These are phyloP conservation scores for Kalmusia sp. DNA, from an alignment of 2,329 filamentous ascomycete species.

Conservation along the genomic window DNA sequence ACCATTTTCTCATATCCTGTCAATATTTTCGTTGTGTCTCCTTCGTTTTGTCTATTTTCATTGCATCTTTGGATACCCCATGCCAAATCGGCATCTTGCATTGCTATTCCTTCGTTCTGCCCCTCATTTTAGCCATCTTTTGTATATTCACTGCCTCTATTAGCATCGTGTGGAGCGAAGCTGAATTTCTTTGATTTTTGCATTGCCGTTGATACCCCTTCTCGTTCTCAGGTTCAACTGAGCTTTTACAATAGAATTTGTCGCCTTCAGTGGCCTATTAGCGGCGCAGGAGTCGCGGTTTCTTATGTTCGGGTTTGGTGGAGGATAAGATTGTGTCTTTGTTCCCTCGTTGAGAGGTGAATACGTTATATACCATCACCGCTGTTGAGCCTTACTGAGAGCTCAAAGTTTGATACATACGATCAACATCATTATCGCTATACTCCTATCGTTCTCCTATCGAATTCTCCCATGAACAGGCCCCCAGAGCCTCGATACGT, in stretches of 20 bases:
- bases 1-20: background rate
- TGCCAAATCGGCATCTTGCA: conserved; percentile 1
- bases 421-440: background rate
- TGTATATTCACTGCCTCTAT: conserved; percentile 17
- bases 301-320: conserved; percentile 1
- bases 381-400: background rate
- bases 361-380: conserved; percentile 6
- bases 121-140: background rate
- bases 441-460: background rate
- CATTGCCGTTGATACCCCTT: conserved; percentile 5
- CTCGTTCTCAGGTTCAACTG: background rate
- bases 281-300: no score
- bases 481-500: no score
- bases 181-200: conserved; percentile 9
- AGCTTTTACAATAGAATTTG: background rate
- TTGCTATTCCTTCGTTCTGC: background rate
- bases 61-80: conserved; percentile 10
- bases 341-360: no score
- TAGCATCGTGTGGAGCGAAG: conserved; percentile 24
- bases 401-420: background rate
- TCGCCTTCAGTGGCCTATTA: conserved; percentile 7
- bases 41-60: conserved; percentile 1
- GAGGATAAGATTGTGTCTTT: background rate
- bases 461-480: no score
- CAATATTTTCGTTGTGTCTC: background rate